Evolutionary conservation across 441 rosid genomes (phyloP), one percentile per base, ranked within the genome.

Genomic region (Gossypium davidsonii): DNA sequence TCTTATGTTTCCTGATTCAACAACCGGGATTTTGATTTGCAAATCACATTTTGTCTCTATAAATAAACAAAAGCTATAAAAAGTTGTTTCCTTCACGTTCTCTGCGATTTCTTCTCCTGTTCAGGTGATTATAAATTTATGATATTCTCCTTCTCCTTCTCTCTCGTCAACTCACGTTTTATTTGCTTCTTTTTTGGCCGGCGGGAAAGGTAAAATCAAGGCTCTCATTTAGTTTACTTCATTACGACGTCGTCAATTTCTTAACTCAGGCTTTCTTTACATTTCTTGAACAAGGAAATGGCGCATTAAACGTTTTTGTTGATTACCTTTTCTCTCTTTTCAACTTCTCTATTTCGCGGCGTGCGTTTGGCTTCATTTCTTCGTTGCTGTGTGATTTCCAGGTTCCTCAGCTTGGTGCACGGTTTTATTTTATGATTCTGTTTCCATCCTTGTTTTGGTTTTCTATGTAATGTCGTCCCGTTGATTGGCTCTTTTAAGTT

Each of bases 1-100:
- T 42, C 21, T 48, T 62, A 61, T 78, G 79, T 73, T 79, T 77
- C 78, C 82, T 28, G 71, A 60, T 78, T 79, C 61, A 77, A 70
- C 72, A 49, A 75, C 79, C 76, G 77, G 9, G 81, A 20, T 59
- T 44, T 59, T 63, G 66, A 66, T 71, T 77, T 76, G 56, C 20
- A 71, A 64, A 70, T 14, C 79, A 76, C 75, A 78, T 81, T 69
- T 67, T 66, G 52, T 46, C 68, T 71, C 77, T 77, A 82, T 77
- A 80, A 67, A 80, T 79, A 73, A 70, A 79, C 55, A 9, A 18
- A 1, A 71, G 67, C 62, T 15, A 42, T 25, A 3, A 18, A 8
- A 46, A 10, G 31, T 3, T 46, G 3, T 46, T 46, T 46, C 4
- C 11, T 48, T 67, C 80, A 80, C 46, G 76, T 60, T 80, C 75